These are phyloP conservation scores for Erucastrum elatum DNA, from an alignment of 345 rosid species.

Conservation along the genomic window DNA sequence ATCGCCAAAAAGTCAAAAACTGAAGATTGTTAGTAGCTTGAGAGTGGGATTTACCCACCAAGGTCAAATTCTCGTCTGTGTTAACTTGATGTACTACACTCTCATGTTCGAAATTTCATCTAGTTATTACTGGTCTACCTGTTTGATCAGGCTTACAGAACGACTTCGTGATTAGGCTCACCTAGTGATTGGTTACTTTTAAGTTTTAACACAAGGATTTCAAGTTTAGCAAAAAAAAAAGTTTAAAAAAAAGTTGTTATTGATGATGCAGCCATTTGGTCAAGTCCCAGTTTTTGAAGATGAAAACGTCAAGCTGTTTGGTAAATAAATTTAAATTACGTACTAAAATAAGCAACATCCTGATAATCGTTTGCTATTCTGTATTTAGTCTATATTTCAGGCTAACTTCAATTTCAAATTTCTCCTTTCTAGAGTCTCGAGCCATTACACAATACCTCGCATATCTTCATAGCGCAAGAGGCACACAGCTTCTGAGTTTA, in stretches of 20 bases:
- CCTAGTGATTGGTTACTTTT: not conserved
- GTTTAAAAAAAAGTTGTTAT: not conserved
- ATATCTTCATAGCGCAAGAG: constrained; percentile 34
- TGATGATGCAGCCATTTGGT: constrained; percentile 50
- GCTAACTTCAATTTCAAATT: not conserved
- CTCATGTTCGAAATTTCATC: not conserved
- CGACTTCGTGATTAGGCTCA: not conserved
- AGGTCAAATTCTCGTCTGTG: not conserved
- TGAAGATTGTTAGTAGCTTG: not conserved
- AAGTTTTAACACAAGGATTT: not conserved
- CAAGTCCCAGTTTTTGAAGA: constrained; percentile 42
- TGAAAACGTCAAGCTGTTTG: constrained; percentile 59
- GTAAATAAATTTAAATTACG: constrained; percentile 36
- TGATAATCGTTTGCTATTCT: not conserved
- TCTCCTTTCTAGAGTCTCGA: constrained; percentile 33
- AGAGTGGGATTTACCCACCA: not conserved
- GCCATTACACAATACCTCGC: constrained; percentile 43
- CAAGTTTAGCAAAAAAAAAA: not conserved
- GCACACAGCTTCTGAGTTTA: constrained; percentile 32
- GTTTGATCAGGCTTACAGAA: not conserved
- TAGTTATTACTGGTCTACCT: not conserved
- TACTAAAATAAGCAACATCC: not conserved
- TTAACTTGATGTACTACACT: not conserved
- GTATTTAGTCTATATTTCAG: not conserved
- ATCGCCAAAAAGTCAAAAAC: not conserved